These are phyloP conservation scores for Sequoia sempervirens DNA, from an alignment of 75 land plant genomes.

Conservation along the genomic window DNA sequence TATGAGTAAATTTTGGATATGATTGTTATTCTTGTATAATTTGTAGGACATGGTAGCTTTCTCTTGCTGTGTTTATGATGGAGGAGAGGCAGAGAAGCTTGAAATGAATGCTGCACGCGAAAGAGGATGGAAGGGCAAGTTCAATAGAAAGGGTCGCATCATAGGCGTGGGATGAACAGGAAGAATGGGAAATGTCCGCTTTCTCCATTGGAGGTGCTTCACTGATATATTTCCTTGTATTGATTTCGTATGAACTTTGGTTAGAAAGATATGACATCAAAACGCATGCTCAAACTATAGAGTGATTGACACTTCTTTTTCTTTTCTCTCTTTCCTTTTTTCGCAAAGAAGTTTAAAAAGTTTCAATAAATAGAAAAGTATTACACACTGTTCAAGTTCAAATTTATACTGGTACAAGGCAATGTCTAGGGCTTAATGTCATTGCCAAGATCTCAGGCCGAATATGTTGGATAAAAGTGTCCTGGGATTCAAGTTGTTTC, in stretches of 20 bases:
- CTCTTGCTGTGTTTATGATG: too few relatives aligned
- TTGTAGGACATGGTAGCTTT: too few relatives aligned
- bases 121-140: constrained; percentile 82
- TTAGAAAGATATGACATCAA: neutral
- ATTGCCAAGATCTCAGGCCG: neutral
- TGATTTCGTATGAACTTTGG: neutral
- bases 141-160: constrained; percentile 68
- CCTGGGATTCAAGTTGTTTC: too few relatives aligned
- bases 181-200: constrained; percentile 94
- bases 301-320: neutral
- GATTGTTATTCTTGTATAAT: too few relatives aligned
- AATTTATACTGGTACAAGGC: neutral
- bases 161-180: constrained; percentile 66
- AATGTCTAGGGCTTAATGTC: neutral
- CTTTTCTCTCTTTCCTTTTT: neutral
- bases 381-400: neutral
- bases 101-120: constrained; percentile 88
- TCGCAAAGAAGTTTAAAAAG: neutral
- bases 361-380: neutral
- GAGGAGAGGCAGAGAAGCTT: constrained; percentile 66
- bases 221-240: neutral
- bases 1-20: too few relatives aligned
- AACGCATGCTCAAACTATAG: neutral
- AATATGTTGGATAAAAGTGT: too few relatives aligned
- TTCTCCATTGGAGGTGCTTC: too few relatives aligned